Conservation (phyloP, 345 rosid species). For the Eutrema yunnanense region DNA sequence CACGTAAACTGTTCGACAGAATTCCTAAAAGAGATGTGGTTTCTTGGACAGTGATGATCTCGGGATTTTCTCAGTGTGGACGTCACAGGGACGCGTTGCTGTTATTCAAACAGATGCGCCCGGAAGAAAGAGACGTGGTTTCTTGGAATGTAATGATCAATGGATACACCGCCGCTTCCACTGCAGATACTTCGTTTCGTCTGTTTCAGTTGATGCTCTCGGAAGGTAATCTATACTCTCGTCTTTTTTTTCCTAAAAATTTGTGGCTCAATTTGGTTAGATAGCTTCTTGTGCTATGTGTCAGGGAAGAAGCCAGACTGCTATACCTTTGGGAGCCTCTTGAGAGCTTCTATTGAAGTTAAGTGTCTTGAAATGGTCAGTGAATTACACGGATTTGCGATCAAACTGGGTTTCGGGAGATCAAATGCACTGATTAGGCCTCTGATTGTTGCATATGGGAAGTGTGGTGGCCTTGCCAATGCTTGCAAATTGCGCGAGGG, state of each 20-base stretch:
- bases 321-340: constrained; percentile 61
- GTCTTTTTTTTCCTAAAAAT: neutral
- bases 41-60: constrained; percentile 68
- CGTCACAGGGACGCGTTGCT: constrained; percentile 29
- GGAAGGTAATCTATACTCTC: constrained; percentile 42
- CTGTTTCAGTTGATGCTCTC: constrained; percentile 47
- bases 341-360: constrained; percentile 43
- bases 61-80: constrained; percentile 38
- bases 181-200: constrained; percentile 35
- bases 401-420: constrained; percentile 41
- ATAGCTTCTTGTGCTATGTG: neutral
- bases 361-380: constrained; percentile 31
- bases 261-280: neutral
- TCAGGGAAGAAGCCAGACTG: constrained; percentile 56
- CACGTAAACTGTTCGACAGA: constrained; percentile 52
- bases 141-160: constrained; percentile 65
- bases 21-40: constrained; percentile 51
- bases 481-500: constrained; percentile 37
- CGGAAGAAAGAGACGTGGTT: constrained; percentile 42
- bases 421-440: constrained; percentile 41
- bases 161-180: constrained; percentile 41
- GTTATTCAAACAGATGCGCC: constrained; percentile 41
- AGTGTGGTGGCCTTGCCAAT: constrained; percentile 45
- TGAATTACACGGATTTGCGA: constrained; percentile 51
- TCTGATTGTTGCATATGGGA: constrained; percentile 56